Evolutionary conservation across 768 basidiomycete genomes (phyloP), one percentile per base, ranked within the genome.

Genomic region (Albatrellus ellisii): DNA sequence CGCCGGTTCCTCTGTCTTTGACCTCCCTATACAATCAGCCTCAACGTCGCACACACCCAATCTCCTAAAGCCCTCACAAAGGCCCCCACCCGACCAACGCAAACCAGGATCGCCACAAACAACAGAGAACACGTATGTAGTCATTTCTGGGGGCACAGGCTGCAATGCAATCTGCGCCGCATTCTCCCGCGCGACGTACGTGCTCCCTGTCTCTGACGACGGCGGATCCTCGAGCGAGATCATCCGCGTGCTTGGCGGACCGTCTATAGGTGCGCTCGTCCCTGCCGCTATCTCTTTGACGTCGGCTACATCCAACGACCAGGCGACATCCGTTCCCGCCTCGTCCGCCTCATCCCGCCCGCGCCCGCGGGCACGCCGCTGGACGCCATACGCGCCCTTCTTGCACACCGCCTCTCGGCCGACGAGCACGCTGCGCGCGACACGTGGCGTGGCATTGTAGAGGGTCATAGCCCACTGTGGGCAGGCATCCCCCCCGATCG

Each of bases 151-250:
- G 0, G 91, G 91, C n/a, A 90, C 90, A 26, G 91, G 91, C 31
- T 88, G 89, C 37, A 97, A 97, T 56, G 72, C 84, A 17, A 83
- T 97, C 49, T 90, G 87, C 50, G 66, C 82, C 29, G 87, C 89
- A 2, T 95, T 97, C 55, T 70, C 69, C 2, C 60, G 67, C 46
- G 78, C 84, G 18, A 80, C 76, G 54, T 89, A 91, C 54, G 79
- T 91, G 20, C 67, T 97, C 26, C 92, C 92, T 4, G 87, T 97
- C 25, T 92, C 89, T 5, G 92, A 97, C 56, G 90, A 97, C 57
- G 92, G 92, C 1, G 92, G 92, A 33, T 90, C 87, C 3, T 94
- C 90, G 2, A 86, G 85, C 49, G 91, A 95, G 66, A 94, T 94
- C 40, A 86, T 91, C 39, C 77, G 91, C 37, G 88, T 91, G 18